phyloP scores from a whole-genome alignment of 805 yeast genomes.

The Candida insectorum region DNA sequence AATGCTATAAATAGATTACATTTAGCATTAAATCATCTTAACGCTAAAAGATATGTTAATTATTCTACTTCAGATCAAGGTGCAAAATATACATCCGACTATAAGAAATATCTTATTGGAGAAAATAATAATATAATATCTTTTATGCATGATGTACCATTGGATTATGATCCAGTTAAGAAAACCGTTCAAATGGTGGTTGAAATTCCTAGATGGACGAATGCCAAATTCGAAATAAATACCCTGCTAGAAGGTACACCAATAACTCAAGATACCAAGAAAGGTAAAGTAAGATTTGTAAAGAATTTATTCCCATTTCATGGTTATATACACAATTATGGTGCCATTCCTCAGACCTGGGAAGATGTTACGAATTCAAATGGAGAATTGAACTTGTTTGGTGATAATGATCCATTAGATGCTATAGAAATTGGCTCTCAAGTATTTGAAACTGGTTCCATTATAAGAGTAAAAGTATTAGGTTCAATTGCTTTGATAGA shows the following conservation, averaged over 20 bases:
- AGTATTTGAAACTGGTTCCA: slow-evolving; percentile 64
- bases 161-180: slow-evolving; percentile 40
- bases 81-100: slow-evolving; percentile 30
- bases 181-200: slow-evolving; percentile 45
- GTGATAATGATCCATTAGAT: slow-evolving; percentile 48
- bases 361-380: slow-evolving; percentile 74
- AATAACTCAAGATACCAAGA: slow-evolving; percentile 73
- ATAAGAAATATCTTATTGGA: slow-evolving; percentile 43
- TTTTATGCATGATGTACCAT: slow-evolving; percentile 70
- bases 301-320: slow-evolving; percentile 78
- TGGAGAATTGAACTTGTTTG: slow-evolving; percentile 41
- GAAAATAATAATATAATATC: slow-evolving; percentile 48
- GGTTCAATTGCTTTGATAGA: slow-evolving; percentile 95
- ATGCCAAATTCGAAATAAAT: slow-evolving; percentile 78
- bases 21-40: slow-evolving; percentile 4
- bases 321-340: slow-evolving; percentile 85
- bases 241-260: slow-evolving; percentile 63
- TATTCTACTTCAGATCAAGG: slow-evolving; percentile 20
- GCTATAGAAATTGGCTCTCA: slow-evolving; percentile 85
- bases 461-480: slow-evolving; percentile 84
- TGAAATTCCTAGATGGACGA: slow-evolving; percentile 63
- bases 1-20: slow-evolving; percentile 2
- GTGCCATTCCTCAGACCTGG: slow-evolving; percentile 94
- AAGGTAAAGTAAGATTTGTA: slow-evolving; percentile 72
- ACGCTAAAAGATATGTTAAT: not conserved